phyloP scores from a whole-genome alignment of 306 rosid species.

The Urtica urens region DNA sequence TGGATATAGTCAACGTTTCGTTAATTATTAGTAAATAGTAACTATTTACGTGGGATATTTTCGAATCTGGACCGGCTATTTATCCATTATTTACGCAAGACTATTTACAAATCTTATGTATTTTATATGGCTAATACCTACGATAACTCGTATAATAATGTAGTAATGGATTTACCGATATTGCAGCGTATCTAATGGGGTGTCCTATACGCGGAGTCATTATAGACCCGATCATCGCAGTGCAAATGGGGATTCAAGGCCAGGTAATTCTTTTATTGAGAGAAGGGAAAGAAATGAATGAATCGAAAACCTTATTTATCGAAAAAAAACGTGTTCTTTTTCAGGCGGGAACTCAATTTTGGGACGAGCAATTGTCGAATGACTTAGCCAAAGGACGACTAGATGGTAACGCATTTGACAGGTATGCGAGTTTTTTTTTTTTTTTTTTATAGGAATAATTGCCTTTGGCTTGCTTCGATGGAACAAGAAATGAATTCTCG shows the following conservation, averaged over 20 bases:
- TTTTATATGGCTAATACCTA: no score
- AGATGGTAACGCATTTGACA: conserved; percentile 78
- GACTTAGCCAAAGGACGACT: conserved; percentile 76
- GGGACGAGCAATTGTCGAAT: conserved; percentile 91
- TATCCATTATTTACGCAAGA: no score
- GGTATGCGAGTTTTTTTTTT: conserved; percentile 28
- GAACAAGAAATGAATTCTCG: neutral
- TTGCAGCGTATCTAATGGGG: conserved; percentile 87
- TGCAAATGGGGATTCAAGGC: conserved; percentile 98
- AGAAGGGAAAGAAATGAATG: neutral
- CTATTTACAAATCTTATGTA: no score
- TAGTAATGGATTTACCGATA: neutral
- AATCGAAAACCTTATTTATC: no score
- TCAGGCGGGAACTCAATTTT: conserved; percentile 98
- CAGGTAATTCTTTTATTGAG: conserved; percentile 41
- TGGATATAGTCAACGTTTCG: no score
- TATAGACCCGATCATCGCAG: conserved; percentile 83
- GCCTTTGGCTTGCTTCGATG: neutral
- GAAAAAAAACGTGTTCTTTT: no score
- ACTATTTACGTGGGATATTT: no score
- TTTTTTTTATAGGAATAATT: no score
- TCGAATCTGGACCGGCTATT: no score
- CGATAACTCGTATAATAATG: no score
- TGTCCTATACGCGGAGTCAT: conserved; percentile 94
- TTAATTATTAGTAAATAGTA: no score